These are phyloP conservation scores for Penicillium decumbens DNA, from an alignment of 2,329 filamentous ascomycete species.

Conservation along the genomic window DNA sequence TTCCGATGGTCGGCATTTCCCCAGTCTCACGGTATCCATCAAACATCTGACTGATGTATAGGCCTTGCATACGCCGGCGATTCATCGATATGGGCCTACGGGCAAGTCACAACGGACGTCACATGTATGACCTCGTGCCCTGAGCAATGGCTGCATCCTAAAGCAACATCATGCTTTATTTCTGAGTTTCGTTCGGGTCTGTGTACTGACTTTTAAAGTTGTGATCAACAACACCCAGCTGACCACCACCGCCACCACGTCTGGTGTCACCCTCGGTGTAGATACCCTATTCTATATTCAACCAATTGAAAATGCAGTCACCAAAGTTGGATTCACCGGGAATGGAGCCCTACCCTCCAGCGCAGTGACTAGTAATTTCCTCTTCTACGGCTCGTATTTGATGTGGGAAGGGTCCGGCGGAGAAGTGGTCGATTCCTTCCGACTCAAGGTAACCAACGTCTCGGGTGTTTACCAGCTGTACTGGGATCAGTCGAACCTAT, in stretches of 20 bases:
- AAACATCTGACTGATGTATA: not conserved
- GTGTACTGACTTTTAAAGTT: conserved; percentile 5
- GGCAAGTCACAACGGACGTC: conserved; percentile 16
- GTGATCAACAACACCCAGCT: conserved; percentile 9
- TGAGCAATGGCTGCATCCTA: not conserved
- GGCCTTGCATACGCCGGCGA: conserved; percentile 20
- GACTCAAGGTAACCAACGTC: conserved; percentile 15
- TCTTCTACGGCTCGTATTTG: conserved; percentile 18
- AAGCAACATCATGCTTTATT: not conserved
- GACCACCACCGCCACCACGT: conserved; percentile 11
- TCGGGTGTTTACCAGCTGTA: conserved; percentile 17
- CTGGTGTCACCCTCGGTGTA: conserved; percentile 13
- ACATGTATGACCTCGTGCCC: conserved; percentile 11
- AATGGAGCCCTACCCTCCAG: conserved; percentile 11
- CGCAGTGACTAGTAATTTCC: conserved; percentile 6
- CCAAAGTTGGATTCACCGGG: conserved; percentile 17
- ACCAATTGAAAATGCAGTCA: conserved; percentile 10
- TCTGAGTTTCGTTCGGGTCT: not conserved
- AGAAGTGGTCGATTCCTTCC: conserved; percentile 14
- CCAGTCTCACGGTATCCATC: not conserved
- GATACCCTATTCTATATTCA: conserved; percentile 17
- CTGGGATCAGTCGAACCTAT: conserved; percentile 18
- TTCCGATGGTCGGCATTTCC: conserved; percentile 13
- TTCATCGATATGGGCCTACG: conserved; percentile 14
- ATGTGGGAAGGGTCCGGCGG: conserved; percentile 16